phyloP scores from a whole-genome alignment of 345 rosid genomes.

The Eucalyptus sp. region DNA sequence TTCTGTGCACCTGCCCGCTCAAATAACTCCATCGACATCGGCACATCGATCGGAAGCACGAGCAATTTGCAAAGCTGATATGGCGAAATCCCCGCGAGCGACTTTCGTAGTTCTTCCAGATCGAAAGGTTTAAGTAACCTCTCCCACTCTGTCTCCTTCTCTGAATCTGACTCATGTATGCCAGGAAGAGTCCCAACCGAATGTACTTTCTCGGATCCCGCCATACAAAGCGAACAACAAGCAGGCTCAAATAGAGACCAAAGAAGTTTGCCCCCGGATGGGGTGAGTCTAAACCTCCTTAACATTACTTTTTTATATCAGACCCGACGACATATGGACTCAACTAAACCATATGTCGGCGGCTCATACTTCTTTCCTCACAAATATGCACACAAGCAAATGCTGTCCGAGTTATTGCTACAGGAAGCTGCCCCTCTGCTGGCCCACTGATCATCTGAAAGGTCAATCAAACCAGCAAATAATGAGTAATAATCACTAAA shows the following conservation, averaged over 20 bases:
- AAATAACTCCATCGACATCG: constrained; percentile 53
- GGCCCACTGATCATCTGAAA: neutral
- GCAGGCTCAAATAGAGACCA: neutral
- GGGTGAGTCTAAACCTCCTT: neutral
- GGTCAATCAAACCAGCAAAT: neutral
- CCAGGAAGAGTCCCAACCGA: neutral
- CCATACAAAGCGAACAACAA: neutral
- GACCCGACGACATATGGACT: neutral
- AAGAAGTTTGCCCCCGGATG: neutral
- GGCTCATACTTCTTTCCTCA: neutral
- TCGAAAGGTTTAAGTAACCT: constrained; percentile 75
- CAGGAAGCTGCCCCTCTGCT: neutral
- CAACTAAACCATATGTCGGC: neutral
- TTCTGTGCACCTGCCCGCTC: constrained; percentile 54
- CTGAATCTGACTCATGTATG: constrained; percentile 6
- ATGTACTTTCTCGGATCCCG: constrained; percentile 1
- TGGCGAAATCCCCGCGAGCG: constrained; percentile 39
- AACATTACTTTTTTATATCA: neutral
- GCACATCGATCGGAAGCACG: constrained; percentile 53
- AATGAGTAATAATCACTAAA: neutral
- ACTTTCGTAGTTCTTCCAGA: constrained; percentile 41
- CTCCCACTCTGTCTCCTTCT: constrained; percentile 68
- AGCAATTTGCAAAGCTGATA: constrained; percentile 52
- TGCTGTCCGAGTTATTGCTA: neutral
- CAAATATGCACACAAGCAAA: neutral